Conservation (phyloP, 1,284 basidiomycete genomes). For the Cryptococcus maquisensis region DNA sequence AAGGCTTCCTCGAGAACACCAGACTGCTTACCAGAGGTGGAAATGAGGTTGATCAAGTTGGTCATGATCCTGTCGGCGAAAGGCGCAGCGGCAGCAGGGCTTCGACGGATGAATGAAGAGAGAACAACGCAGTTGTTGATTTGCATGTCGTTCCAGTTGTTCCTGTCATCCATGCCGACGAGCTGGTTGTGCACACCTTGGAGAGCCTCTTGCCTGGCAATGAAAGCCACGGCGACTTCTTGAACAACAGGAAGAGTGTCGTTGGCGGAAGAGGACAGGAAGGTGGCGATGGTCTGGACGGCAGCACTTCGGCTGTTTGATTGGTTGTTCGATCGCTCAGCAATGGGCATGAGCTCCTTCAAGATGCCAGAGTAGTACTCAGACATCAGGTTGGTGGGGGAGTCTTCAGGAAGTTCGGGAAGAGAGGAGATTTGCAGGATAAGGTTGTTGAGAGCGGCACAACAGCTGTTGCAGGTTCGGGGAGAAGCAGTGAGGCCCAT, state of each 20-base stretch:
- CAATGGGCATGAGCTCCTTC: conserved; percentile 72
- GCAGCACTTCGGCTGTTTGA: conserved; percentile 91
- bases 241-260: conserved; percentile 81
- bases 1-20: conserved; percentile 97
- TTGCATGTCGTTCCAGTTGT: conserved; percentile 98
- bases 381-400: conserved; percentile 63
- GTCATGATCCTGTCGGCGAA: conserved; percentile 95
- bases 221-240: conserved; percentile 73
- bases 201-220: conserved; percentile 85
- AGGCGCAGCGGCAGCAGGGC: conserved; percentile 77
- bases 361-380: conserved; percentile 86
- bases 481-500: conserved; percentile 64
- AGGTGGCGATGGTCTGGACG: conserved; percentile 90
- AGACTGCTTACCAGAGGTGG: conserved; percentile 82
- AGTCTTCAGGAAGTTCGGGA: conserved; percentile 51
- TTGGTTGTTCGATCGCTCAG: conserved; percentile 79
- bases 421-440: conserved; percentile 71
- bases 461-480: conserved; percentile 88
- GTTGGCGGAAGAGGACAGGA: conserved; percentile 71
- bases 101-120: conserved; percentile 77
- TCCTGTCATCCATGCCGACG: conserved; percentile 89
- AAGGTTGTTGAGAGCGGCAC: conserved; percentile 94
- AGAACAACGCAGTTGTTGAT: conserved; percentile 90
- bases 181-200: conserved; percentile 86
- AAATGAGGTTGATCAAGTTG: conserved; percentile 77